Base-by-base conservation (phyloP, 306 rosid genomes). In the Herpetospermum pedunculosum region DNA sequence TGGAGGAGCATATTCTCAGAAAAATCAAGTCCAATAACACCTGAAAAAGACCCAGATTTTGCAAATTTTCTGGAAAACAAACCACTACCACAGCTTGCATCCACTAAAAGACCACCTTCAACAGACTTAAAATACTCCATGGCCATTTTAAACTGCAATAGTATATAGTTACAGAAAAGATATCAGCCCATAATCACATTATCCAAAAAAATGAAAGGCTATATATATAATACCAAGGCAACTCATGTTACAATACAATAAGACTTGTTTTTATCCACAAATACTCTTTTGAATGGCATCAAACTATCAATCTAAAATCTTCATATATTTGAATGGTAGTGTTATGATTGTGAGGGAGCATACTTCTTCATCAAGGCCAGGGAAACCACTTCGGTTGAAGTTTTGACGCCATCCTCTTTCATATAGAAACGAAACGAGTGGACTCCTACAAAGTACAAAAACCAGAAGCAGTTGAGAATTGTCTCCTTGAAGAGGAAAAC, bases 381-480 rank as follows among this genome's bases (percentile, higher is more conserved):
- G 97, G 81, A 91, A 94, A 48, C 99, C 99, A 70, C 92, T 86
- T 68, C n/a, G 82, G 62, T 76, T 85, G 74, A 94, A 94, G 81
- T 87, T 91, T 74, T 94, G 97, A 77, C 98, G 98, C 97, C 98
- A 94, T 30, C 98, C 97, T 88, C 98, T 88, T 80, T 94, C 97
- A 54, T 91, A 94, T 77, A 94, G 84, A 83, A 91, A 94, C 35
- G 98, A 94, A 82, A 94, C 98, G 43, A 91, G 91, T 3, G 98
- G 98, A 77, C 92, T 94, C 91, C 98, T 91, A 49, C 63, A 16
- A 69, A 75, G 47, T 34, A 72, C 68, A 73, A 44, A 73, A 50
- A 53, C 55, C 77, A 28, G 46, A 79, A 60, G 52, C 73, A 67
- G 49, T 72, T 64, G 34, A 78, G 34, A 38, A 37, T 37, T 0